Base-by-base conservation (phyloP, 2,329 filamentous ascomycete species). In the Colletotrichum sublineola region DNA sequence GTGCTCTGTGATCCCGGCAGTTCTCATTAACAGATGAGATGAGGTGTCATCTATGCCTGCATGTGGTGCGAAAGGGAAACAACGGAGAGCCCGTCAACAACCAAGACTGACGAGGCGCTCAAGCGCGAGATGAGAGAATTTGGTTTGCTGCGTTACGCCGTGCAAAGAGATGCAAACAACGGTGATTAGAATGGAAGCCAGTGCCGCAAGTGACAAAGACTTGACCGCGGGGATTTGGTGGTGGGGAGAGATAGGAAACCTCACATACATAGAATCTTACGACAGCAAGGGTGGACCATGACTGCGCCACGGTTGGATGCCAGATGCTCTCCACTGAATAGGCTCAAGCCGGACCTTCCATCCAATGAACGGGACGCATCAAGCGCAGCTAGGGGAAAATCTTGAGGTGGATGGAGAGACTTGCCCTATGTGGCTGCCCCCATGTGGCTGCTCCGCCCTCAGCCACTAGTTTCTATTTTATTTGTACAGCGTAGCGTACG, bases 141-240 rank as follows among this genome's bases (percentile, higher is more conserved):
- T 69, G 69, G 69, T 64, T 72, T 72, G 69, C 66, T 72, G 66
- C 40, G 60, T 62, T 72, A 72, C 65, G 64, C 24, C 29, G 20
- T 31, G 55, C 48, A 38, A 55, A 2, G 58, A 33, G 36, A 31
- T 29, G n/a, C 50, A 36, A 36, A 29, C 38, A 50, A 42, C 11
- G 20, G 5, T 24, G 20, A 48, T 12, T n/a, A 33, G 20, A 46
- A 40, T n/a, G 50, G 62, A 56, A 64, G 29, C 38, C 36, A 56
- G 62, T 40, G 50, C 50, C 29, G 18, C 18, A 31, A 64, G 24
- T 33, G 55, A 33, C 24, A 64, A 38, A 29, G 18, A 40, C 18
- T 52, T 48, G 48, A 18, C 20, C 20, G 48, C 14, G 50, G n/a
- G n/a, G 61, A 55, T 48, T 36, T 38, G 36, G 48, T 18, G n/a